Base-by-base conservation (phyloP, 2,329 filamentous ascomycete genomes). In the Fusarium miscanthi region DNA sequence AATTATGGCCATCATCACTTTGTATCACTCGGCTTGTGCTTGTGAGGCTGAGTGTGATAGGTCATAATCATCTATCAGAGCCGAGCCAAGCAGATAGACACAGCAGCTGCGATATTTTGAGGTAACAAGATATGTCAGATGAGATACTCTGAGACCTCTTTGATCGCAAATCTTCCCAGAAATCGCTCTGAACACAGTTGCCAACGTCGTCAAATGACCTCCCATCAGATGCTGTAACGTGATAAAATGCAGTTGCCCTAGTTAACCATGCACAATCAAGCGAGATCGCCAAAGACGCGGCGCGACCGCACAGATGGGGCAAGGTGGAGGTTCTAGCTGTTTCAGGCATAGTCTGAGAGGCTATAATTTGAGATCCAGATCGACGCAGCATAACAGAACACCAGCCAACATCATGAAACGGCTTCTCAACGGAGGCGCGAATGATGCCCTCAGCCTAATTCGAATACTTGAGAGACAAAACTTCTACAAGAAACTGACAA, bases 241-340 rank as follows among this genome's bases (percentile, higher is more conserved):
- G 68, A 66, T 63, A 57, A 61, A 67, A 66, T 66, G 65, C 63
- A 51, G 72, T 74, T 75, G 66, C 61, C 70, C 67, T 73, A 48
- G 21, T 16, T 31, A 65, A 67, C 66, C 48, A 69, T 76, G 70
- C 70, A 76, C 59, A 73, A 70, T 66, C 75, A 74, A 70, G 66
- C 69, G 61, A 76, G 75, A 77, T 77, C 75, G 76, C 58, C 69
- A 77, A 67, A 71, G 53, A 67, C 52, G 64, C 62, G 54, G 59
- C 66, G 71, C 61, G 66, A 40, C 66, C 48, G 66, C 73, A 77
- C 75, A 74, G 75, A 77, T 70, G 73, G 75, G 66, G 75, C 73
- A 75, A n/a, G 57, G 64, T 48, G 69, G 69, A 27, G 13, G 10
- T 21, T 13, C 59, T 75, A 76, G 35, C 63, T 38, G 38, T 37